These are phyloP conservation scores for Sclerotinia subarctica DNA, from an alignment of 2,329 filamentous ascomycete species.

Conservation along the genomic window DNA sequence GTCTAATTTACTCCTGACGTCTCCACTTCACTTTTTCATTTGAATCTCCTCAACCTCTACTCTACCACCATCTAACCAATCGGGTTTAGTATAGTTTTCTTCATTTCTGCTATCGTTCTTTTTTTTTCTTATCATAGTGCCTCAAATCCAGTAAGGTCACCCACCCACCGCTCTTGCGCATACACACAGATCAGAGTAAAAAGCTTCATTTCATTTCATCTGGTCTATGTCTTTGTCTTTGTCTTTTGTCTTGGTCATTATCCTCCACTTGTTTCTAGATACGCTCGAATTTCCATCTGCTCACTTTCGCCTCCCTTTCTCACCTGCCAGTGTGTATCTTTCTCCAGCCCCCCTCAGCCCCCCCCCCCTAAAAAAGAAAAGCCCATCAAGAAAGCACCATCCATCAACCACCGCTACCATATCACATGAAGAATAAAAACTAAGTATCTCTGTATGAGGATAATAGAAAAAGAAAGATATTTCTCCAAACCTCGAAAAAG, in stretches of 20 bases:
- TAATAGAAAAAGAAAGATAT: background rate
- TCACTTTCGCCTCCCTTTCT: background rate
- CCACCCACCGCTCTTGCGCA: background rate
- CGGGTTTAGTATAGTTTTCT: too few species aligned
- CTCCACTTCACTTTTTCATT: background rate
- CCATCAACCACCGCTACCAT: background rate
- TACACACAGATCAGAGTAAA: background rate
- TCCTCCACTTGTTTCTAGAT: background rate
- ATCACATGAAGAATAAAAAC: constrained; percentile 12
- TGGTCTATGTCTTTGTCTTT: too few species aligned
- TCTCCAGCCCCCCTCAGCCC: background rate
- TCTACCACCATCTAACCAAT: background rate
- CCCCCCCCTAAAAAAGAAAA: background rate
- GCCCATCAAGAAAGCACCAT: background rate
- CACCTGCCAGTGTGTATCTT: background rate
- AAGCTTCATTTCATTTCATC: background rate
- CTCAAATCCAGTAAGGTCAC: constrained; percentile 4
- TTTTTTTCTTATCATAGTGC: background rate
- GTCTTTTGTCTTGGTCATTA: background rate
- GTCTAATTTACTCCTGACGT: background rate
- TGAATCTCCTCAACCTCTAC: background rate
- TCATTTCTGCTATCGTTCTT: too few species aligned
- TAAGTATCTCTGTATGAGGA: constrained; percentile 5
- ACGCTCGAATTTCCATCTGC: background rate
- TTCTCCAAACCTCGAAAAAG: background rate